Evolutionary conservation across 768 basidiomycete genomes (phyloP).

Genomic region (Suillus subaureus): DNA sequence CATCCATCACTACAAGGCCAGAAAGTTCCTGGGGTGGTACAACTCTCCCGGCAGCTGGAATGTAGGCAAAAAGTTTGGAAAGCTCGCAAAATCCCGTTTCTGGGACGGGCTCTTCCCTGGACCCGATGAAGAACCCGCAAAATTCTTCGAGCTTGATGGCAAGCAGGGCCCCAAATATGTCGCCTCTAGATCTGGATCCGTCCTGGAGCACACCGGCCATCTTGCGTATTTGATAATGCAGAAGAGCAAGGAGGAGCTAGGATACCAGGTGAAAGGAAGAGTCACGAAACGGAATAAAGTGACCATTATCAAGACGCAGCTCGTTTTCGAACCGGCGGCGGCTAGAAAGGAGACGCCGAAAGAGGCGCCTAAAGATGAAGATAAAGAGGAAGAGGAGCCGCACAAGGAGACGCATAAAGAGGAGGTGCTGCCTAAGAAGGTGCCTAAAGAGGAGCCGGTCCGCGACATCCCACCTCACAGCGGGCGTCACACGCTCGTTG

Average conservation of each 20-base stretch:
- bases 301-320: constrained; percentile 17
- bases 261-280: constrained; percentile 13
- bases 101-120: constrained; percentile 31
- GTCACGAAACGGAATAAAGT: constrained; percentile 16
- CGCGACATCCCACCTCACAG: background rate
- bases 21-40: constrained; percentile 38
- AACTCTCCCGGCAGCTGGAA: constrained; percentile 34
- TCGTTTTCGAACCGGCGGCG: background rate
- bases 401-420: background rate
- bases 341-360: background rate
- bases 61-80: constrained; percentile 32
- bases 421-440: background rate
- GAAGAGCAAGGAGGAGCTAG: constrained; percentile 16
- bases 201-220: constrained; percentile 29
- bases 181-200: constrained; percentile 28
- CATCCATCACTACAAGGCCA: constrained; percentile 29
- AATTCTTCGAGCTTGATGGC: constrained; percentile 30
- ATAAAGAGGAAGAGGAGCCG: background rate
- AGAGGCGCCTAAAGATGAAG: background rate
- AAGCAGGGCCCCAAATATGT: constrained; percentile 27
- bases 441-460: background rate
- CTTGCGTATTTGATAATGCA: constrained; percentile 30
- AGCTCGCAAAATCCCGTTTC: constrained; percentile 27
- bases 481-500: constrained; percentile 3
- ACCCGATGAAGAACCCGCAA: constrained; percentile 19